Percentiles rank a stretch among this genome's conserved stretches.
These are phyloP conservation scores for Microglena sp. DNA, from an alignment of 139 green algal species.

Conservation along the genomic window DNA sequence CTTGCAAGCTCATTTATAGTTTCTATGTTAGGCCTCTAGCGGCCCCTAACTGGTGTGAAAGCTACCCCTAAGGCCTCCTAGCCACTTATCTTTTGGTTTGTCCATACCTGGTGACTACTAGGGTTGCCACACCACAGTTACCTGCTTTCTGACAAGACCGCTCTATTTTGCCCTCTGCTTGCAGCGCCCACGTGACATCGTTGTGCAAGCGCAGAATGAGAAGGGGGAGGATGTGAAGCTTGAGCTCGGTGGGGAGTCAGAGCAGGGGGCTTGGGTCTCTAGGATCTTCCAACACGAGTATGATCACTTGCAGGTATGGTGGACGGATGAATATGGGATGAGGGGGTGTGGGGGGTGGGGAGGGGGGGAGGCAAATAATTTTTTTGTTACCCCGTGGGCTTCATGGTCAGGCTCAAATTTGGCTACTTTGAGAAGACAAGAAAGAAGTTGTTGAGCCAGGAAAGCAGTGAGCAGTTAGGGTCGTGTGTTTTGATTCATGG, in stretches of 20 bases:
- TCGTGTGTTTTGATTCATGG: neutral
- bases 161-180: too few relatives aligned
- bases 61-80: too few relatives aligned
- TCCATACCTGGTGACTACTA: too few relatives aligned
- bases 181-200: slow-evolving; percentile 58
- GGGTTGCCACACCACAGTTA: too few relatives aligned
- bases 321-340: too few relatives aligned
- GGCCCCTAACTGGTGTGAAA: too few relatives aligned
- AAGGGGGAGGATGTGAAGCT: slow-evolving; percentile 62
- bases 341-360: too few relatives aligned
- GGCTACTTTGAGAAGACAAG: too few relatives aligned
- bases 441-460: neutral
- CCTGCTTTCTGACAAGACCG: too few relatives aligned
- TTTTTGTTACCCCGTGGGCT: neutral
- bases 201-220: slow-evolving; percentile 78
- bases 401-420: neutral
- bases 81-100: too few relatives aligned
- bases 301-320: slow-evolving; percentile 87
- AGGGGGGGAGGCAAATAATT: neutral
- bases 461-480: neutral
- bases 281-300: slow-evolving; percentile 99
- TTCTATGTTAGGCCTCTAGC: too few relatives aligned
- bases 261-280: slow-evolving; percentile 44
- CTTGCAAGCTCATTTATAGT: too few relatives aligned
- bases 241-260: slow-evolving; percentile 15